These are phyloP conservation scores for Rhizopogon roseolus DNA, from an alignment of 768 basidiomycete species.

Conservation along the genomic window DNA sequence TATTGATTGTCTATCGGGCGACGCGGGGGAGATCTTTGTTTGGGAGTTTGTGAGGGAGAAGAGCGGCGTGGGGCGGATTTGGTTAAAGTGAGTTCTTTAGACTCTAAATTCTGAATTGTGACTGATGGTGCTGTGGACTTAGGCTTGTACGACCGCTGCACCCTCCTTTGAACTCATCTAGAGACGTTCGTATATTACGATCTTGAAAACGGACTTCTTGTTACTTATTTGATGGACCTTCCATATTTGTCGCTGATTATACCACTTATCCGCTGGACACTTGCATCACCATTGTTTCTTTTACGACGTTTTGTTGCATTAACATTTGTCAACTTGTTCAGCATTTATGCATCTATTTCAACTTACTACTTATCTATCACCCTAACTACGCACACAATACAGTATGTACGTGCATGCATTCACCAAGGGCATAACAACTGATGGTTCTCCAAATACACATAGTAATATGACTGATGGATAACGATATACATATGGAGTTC, in stretches of 20 bases:
- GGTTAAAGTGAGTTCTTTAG: slow-evolving; percentile 49
- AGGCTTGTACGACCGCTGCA: not conserved
- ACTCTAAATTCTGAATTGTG: not conserved
- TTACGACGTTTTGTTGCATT: not conserved
- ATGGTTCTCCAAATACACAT: not conserved
- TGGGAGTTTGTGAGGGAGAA: slow-evolving; percentile 64
- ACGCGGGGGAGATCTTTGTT: slow-evolving; percentile 28
- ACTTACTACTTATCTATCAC: not conserved
- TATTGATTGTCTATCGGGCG: slow-evolving; percentile 44
- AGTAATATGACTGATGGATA: not conserved
- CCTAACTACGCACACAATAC: not conserved
- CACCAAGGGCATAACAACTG: too few species aligned
- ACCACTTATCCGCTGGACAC: not conserved
- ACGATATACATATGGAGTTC: not conserved
- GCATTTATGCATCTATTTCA: not conserved
- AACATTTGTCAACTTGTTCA: not conserved
- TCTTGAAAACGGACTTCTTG: not conserved
- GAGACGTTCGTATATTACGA: not conserved
- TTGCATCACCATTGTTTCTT: not conserved
- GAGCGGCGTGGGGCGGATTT: slow-evolving; percentile 52
- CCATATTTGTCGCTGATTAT: not conserved
- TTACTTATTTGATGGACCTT: not conserved
- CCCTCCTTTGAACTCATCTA: not conserved
- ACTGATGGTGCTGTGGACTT: not conserved
- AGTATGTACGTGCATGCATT: too few species aligned